A percentile compares a stretch with the other conserved stretches of the same genome.
phyloP scores from a whole-genome alignment of 176 grass and related monocot species.

The Tillandsia leiboldiana region DNA sequence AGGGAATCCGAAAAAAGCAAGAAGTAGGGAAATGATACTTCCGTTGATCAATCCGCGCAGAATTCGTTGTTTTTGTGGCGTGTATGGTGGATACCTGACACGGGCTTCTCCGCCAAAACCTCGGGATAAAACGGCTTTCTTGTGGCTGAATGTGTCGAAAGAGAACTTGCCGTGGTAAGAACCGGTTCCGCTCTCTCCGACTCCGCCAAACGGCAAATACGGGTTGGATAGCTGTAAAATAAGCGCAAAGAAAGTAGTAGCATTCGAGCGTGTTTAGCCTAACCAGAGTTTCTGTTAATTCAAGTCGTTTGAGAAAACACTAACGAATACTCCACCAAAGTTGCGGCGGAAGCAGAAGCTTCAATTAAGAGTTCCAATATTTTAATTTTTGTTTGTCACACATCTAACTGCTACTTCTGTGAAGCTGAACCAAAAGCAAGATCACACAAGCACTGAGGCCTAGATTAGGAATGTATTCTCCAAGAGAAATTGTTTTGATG shows the following conservation, averaged over 20 bases:
- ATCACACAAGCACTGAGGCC: too few species aligned
- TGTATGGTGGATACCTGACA: slow-evolving; percentile 74
- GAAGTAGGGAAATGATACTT: slow-evolving; percentile 56
- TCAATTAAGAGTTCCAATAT: too few species aligned
- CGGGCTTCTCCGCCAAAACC: slow-evolving; percentile 36
- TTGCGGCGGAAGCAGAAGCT: too few species aligned
- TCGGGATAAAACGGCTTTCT: slow-evolving; percentile 55
- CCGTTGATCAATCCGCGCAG: slow-evolving; percentile 56
- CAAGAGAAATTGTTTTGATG: too few species aligned
- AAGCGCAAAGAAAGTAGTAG: not conserved
- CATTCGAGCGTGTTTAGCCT: too few species aligned
- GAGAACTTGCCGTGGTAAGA: slow-evolving; percentile 85
- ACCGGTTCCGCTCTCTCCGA: slow-evolving; percentile 77
- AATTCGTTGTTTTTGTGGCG: slow-evolving; percentile 50
- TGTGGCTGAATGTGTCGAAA: slow-evolving; percentile 86
- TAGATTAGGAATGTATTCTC: too few species aligned
- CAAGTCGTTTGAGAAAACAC: too few species aligned
- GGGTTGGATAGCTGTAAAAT: slow-evolving; percentile 48
- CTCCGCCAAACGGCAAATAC: slow-evolving; percentile 67
- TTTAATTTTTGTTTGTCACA: too few species aligned
- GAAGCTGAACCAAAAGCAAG: too few species aligned
- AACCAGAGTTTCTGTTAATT: too few species aligned
- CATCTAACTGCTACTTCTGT: too few species aligned
- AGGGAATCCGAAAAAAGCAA: slow-evolving; percentile 44
- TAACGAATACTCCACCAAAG: too few species aligned